These are phyloP conservation scores for Ramaria sp. DNA, from an alignment of 768 basidiomycete species.

Conservation along the genomic window DNA sequence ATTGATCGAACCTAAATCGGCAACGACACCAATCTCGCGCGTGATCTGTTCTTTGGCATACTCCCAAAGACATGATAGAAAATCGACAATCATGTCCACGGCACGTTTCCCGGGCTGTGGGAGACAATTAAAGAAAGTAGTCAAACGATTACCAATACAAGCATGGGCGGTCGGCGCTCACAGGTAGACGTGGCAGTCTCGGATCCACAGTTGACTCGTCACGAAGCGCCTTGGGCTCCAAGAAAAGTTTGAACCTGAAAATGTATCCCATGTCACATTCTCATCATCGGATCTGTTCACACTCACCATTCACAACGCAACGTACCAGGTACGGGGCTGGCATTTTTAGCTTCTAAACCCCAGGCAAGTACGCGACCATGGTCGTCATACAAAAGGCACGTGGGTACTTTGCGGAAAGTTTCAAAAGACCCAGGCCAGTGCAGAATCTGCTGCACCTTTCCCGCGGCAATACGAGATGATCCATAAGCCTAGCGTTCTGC, in stretches of 20 bases:
- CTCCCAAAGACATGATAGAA: constrained; percentile 74
- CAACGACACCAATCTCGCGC: constrained; percentile 75
- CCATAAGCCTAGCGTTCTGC: constrained; percentile 55
- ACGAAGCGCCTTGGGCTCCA: constrained; percentile 73
- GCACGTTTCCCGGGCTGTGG: constrained; percentile 63
- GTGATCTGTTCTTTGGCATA: constrained; percentile 84
- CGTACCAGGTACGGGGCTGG: constrained; percentile 55
- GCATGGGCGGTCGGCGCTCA: constrained; percentile 18
- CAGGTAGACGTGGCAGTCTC: constrained; percentile 69
- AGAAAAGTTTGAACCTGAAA: constrained; percentile 71
- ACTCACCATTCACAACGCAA: constrained; percentile 44
- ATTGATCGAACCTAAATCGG: constrained; percentile 58
- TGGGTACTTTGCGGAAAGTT: constrained; percentile 80
- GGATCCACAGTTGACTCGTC: constrained; percentile 63
- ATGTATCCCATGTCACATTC: not conserved
- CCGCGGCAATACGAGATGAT: constrained; percentile 71
- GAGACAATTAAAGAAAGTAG: not conserved
- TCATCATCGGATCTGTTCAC: not conserved
- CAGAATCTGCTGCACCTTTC: constrained; percentile 74
- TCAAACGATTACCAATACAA: not conserved
- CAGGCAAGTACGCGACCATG: constrained; percentile 66
- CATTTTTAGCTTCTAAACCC: constrained; percentile 83
- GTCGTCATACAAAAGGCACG: constrained; percentile 75
- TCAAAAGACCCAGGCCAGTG: constrained; percentile 81
- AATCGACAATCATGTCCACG: constrained; percentile 74